A percentile compares a stretch with the other conserved stretches of the same genome.
Conservation (phyloP, 2,329 filamentous ascomycete genomes). For the Byssochlamys sp. region DNA sequence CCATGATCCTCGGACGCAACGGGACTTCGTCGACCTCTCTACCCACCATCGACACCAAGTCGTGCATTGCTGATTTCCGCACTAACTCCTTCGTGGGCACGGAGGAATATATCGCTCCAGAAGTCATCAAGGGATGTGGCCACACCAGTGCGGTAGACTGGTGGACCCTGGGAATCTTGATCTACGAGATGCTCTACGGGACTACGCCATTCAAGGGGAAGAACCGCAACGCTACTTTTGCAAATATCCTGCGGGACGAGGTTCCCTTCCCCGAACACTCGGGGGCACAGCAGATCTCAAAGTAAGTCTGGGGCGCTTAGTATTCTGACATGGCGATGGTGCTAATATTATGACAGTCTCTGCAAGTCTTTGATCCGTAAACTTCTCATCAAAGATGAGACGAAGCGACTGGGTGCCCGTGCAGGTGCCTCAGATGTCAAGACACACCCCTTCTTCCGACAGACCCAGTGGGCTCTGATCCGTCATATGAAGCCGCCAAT, state of each 20-base stretch:
- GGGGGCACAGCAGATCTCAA: constrained; percentile 74
- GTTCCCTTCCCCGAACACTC: constrained; percentile 89
- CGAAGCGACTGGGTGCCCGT: constrained; percentile 79
- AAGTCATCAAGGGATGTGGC: constrained; percentile 96
- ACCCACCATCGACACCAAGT: constrained; percentile 96
- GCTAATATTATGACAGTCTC: constrained; percentile 47
- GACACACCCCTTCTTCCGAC: constrained; percentile 86
- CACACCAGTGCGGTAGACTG: constrained; percentile 98
- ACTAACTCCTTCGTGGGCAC: constrained; percentile 98
- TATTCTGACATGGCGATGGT: neutral
- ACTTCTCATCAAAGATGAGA: constrained; percentile 94
- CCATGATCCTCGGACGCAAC: constrained; percentile 90
- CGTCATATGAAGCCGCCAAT: constrained; percentile 97
- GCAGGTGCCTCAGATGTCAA: constrained; percentile 97
- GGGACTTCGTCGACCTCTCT: constrained; percentile 76
- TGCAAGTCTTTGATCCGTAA: constrained; percentile 96
- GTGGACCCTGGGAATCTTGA: constrained; percentile 95
- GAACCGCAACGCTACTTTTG: constrained; percentile 95
- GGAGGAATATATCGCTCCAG: constrained; percentile 96
- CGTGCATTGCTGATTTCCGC: constrained; percentile 94
- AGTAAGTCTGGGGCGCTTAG: constrained; percentile 50
- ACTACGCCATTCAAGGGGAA: constrained; percentile 99
- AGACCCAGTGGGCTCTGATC: constrained; percentile 91
- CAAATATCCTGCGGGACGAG: constrained; percentile 90
- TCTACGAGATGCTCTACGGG: constrained; percentile 98